A percentile compares a stretch with the other conserved stretches of the same genome.
These are phyloP conservation scores for Herpetospermum pedunculosum DNA, from an alignment of 306 rosid species.

Conservation along the genomic window DNA sequence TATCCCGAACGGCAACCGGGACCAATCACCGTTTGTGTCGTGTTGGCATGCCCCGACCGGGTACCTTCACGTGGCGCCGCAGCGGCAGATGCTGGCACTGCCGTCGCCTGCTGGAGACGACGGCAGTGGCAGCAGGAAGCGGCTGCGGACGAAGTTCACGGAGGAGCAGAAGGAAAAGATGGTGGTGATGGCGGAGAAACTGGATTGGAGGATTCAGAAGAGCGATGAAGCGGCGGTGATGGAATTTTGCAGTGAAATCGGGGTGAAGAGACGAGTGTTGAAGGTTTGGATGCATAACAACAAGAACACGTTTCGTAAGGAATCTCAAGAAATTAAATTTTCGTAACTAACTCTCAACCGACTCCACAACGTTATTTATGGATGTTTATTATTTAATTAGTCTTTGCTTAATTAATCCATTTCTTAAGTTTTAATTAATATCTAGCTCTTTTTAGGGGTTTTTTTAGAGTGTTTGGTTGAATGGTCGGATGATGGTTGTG, in stretches of 20 bases:
- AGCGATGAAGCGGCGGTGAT: conserved; percentile 33
- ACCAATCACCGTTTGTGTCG: not conserved
- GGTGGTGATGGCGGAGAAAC: conserved; percentile 38
- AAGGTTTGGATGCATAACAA: conserved; percentile 70
- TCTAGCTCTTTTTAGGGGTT: too few relatives aligned
- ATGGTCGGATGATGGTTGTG: too few relatives aligned
- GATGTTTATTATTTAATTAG: too few relatives aligned
- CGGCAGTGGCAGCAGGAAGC: conserved; percentile 26
- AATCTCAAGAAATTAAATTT: not conserved
- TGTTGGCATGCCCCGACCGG: not conserved
- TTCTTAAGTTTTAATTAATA: too few relatives aligned
- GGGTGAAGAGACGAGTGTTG: conserved; percentile 45
- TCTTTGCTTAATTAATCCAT: too few relatives aligned
- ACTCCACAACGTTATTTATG: too few relatives aligned
- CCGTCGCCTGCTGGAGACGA: not conserved
- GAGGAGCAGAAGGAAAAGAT: conserved; percentile 53
- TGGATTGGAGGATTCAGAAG: conserved; percentile 48
- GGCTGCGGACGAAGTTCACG: conserved; percentile 51
- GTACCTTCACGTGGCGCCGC: not conserved
- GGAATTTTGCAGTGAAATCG: conserved; percentile 39
- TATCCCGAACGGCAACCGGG: too few relatives aligned
- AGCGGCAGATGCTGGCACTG: not conserved
- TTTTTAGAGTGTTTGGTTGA: too few relatives aligned
- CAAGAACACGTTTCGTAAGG: conserved; percentile 29
- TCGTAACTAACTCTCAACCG: not conserved